These are phyloP conservation scores for Microdochium bolleyi DNA, from an alignment of 2,329 filamentous ascomycete genomes.

Conservation along the genomic window DNA sequence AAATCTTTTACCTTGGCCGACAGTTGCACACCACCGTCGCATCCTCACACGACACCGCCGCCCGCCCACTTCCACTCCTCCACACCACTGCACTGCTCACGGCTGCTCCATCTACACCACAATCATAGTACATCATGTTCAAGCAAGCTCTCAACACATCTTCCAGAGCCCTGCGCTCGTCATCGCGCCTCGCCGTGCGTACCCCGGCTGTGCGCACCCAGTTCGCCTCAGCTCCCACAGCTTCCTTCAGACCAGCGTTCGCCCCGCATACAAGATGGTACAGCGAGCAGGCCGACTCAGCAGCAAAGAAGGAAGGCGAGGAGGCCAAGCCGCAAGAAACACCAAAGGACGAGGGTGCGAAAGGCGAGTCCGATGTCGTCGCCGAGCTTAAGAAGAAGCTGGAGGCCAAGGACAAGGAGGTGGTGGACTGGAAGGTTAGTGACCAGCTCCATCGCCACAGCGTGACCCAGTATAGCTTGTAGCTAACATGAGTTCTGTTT, in stretches of 20 bases:
- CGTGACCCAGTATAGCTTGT: background rate
- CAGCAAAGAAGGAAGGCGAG: conserved; percentile 33
- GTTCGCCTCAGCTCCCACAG: conserved; percentile 27
- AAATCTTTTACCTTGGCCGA: background rate
- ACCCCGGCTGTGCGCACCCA: conserved; percentile 41
- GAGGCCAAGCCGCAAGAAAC: conserved; percentile 27
- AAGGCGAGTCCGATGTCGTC: conserved; percentile 31
- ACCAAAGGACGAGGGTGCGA: conserved; percentile 22
- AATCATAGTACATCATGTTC: conserved; percentile 14
- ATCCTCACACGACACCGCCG: background rate
- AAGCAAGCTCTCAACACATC: conserved; percentile 18
- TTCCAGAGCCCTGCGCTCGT: conserved; percentile 15
- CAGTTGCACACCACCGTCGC: background rate
- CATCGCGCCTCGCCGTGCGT: conserved; percentile 23
- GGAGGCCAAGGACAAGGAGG: conserved; percentile 64
- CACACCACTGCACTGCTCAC: background rate
- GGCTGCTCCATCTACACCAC: background rate
- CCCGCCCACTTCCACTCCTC: background rate
- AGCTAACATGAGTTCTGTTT: background rate
- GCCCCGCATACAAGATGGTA: conserved; percentile 21
- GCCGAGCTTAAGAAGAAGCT: conserved; percentile 55
- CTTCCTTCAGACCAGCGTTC: conserved; percentile 19
- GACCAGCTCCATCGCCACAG: background rate
- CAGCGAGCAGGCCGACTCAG: conserved; percentile 26
- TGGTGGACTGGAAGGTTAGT: conserved; percentile 76